Base-by-base conservation (phyloP, 2,329 filamentous ascomycete genomes). In the Septoria petroselini region DNA sequence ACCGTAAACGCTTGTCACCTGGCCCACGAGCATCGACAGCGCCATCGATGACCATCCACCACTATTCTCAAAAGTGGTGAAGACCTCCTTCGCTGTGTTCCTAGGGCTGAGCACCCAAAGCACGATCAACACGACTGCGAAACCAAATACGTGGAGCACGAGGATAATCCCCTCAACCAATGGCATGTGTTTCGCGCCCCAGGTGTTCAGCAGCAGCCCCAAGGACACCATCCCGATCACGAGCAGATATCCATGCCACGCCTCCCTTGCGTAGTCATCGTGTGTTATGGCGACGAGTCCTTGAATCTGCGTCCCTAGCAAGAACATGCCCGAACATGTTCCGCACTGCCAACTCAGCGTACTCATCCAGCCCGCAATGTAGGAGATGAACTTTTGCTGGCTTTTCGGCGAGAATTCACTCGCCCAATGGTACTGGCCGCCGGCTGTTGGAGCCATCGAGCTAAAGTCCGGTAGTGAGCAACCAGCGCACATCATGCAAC, bases 81-180 rank as follows among this genome's bases (percentile, higher is more conserved):
- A 66, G 17, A 76, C 70, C 54, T 76, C 73, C 55, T 74, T 62
- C 44, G 78, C 77, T 1, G 68, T 72, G 7, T 70, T 68, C 61
- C 73, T 72, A 59, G 9, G 71, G 69, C 55, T 78, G 73, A 7
- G 76, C 67, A n/a, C 68, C 68, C 27, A 69, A 55, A 6, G 70
- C 0, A 73, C 70, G 15, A 77, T 73, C 5, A 78, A 58, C 39
- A 77, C 73, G 0, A 70, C 74, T 40, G 78, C 75, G 62, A 78
- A 77, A 3, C 75, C 76, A 8, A 76, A 60, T 11, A 78, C 62
- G 44, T 77, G 75, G 5, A 77, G 57, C 19, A 73, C 68, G 6
- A 78, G 63, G 15, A 76, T 70, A 7, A 75, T 57, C 0, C 71
- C 72, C 59, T 80, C 77, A 15, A 63, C 46, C n/a, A 59, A 37